phyloP scores from a whole-genome alignment of 345 rosid species.

The Lumnitzera littorea region DNA sequence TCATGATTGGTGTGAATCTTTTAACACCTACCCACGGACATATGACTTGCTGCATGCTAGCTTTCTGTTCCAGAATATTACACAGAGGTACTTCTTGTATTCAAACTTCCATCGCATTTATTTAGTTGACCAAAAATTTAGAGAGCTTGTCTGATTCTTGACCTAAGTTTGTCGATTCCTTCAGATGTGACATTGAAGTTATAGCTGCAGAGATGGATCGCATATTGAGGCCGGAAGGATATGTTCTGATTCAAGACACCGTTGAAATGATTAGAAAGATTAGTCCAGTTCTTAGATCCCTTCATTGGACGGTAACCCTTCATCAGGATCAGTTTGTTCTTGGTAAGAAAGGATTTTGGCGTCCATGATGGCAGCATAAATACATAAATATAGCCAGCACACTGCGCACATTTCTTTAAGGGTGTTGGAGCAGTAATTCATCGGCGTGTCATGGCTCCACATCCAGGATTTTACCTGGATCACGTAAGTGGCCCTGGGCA shows the following conservation, averaged over 20 bases:
- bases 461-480: too few relatives aligned
- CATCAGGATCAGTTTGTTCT: slow-evolving; percentile 62
- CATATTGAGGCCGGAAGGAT: slow-evolving; percentile 74
- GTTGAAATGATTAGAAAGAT: slow-evolving; percentile 48
- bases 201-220: slow-evolving; percentile 73
- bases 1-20: slow-evolving; percentile 92
- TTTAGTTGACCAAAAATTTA: background rate
- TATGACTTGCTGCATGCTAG: slow-evolving; percentile 79
- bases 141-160: background rate
- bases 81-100: slow-evolving; percentile 33
- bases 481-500: too few relatives aligned
- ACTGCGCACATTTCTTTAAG: too few relatives aligned
- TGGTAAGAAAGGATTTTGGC: slow-evolving; percentile 75
- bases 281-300: slow-evolving; percentile 38
- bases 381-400: background rate
- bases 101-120: background rate
- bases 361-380: slow-evolving; percentile 27
- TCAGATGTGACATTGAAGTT: slow-evolving; percentile 56
- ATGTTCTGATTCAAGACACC: slow-evolving; percentile 67
- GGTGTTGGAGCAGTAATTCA: too few relatives aligned
- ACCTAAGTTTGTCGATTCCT: slow-evolving; percentile 3
- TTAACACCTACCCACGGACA: slow-evolving; percentile 82
- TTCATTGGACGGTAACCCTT: slow-evolving; percentile 57
- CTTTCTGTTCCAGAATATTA: slow-evolving; percentile 42
- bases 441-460: too few relatives aligned